Evolutionary conservation across 1,139 yeast genomes (phyloP), one percentile per base, ranked within the genome.

Genomic region (Pneumocystis oryctolagi): DNA sequence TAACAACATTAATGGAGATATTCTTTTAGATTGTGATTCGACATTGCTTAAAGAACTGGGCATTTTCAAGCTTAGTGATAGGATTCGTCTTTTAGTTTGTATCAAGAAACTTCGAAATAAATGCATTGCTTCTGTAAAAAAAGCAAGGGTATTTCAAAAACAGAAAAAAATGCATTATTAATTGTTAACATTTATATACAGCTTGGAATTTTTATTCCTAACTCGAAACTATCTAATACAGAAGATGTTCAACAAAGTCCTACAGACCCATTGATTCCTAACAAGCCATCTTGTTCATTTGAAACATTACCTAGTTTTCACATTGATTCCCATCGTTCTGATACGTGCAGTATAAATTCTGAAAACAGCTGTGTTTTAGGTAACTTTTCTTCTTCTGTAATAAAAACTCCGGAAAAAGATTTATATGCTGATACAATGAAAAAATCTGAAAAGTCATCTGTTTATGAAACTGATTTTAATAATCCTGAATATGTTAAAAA

Each of bases 31-130:
- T 65, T 73, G 89, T 61, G 96, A 89, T 70, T 78, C 81, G 53
- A 78, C 75, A n/a, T 81, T 89, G 0, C 78, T 92, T 63, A 80
- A 79, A 63, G 95, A 86, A 66, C 72, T 92, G 8, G 97, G 96
- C 0, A 75, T 92, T n/a, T 68, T 69, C 25, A 85, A 82, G 68
- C 80, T 92, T 9, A 97, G 97, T 0, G 97, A 92, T 72, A 76
- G 97, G 40, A 77, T 92, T 42, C 77, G 85, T 40, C 71, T 88
- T 8, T 83, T 82, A 68, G 75, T 82, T 28, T 83, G 85, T 64
- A 67, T 77, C 55, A 70, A 69, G 58, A 64, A 66, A n/a, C 68
- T 75, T 18, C 67, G 71, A 20, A 59, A 59, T 42, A 66, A 66
- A 71, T 62, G 66, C n/a, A 60, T 60, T 30, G 58, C 67, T 4